These are phyloP conservation scores for Seiridium cupressi DNA, from an alignment of 2,329 filamentous ascomycete genomes.

Conservation along the genomic window DNA sequence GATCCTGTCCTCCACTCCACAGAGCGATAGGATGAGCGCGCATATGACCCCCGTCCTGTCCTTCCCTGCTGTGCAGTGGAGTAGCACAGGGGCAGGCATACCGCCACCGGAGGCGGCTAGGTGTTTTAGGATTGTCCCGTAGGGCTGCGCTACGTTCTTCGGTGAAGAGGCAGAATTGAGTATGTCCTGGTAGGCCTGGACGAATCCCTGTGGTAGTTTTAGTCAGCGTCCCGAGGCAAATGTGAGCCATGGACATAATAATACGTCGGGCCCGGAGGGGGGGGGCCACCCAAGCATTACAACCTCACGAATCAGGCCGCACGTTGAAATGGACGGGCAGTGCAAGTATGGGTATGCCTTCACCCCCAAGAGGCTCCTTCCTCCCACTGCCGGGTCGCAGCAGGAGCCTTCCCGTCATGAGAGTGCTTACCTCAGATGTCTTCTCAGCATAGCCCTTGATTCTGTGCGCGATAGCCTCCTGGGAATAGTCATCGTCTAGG, in stretches of 20 bases:
- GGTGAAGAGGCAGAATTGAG: conserved; percentile 46
- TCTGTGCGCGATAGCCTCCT: conserved; percentile 54
- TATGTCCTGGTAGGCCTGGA: conserved; percentile 62
- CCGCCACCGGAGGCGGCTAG: neutral
- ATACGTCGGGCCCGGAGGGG: too few species aligned
- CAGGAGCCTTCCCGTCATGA: neutral
- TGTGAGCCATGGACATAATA: neutral
- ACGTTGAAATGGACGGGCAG: too few species aligned
- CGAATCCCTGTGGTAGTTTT: conserved; percentile 49
- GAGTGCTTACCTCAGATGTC: conserved; percentile 32
- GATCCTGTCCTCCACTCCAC: conserved; percentile 50
- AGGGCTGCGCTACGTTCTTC: conserved; percentile 48
- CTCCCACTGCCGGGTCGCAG: neutral
- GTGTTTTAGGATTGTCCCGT: conserved; percentile 39
- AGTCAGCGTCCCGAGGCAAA: neutral
- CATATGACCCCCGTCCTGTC: conserved; percentile 66
- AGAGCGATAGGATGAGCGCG: conserved; percentile 57
- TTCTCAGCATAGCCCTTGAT: conserved; percentile 53
- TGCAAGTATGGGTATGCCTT: too few species aligned
- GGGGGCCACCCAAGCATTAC: too few species aligned
- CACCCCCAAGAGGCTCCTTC: neutral
- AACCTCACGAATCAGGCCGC: too few species aligned
- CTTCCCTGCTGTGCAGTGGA: conserved; percentile 70
- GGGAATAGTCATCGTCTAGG: conserved; percentile 51
- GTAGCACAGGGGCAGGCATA: neutral